phyloP scores from a whole-genome alignment of 2,329 filamentous ascomycete genomes.

The Clonostachys rosea region DNA sequence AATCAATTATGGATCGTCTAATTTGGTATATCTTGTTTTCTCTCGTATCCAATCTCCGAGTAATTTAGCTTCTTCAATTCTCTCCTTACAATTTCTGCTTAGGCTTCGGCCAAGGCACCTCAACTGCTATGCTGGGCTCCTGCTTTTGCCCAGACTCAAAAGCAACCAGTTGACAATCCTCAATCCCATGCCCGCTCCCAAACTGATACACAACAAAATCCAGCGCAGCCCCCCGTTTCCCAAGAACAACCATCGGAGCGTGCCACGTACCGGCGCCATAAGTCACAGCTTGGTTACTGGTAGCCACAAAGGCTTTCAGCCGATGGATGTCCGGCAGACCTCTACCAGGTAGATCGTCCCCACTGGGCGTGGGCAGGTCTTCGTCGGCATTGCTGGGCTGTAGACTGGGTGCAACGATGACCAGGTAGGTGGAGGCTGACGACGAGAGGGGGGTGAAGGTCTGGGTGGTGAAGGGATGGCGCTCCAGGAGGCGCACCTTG shows the following conservation, averaged over 20 bases:
- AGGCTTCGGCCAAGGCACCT: constrained; percentile 13
- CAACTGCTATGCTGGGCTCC: constrained; percentile 32
- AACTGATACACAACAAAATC: constrained; percentile 91
- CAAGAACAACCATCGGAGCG: constrained; percentile 90
- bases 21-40: neutral
- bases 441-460: constrained; percentile 77
- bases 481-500: constrained; percentile 68
- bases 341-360: constrained; percentile 43
- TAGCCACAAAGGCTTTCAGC: constrained; percentile 74
- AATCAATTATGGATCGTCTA: neutral
- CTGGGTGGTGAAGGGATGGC: constrained; percentile 92
- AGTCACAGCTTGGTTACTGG: constrained; percentile 77
- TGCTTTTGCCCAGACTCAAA: constrained; percentile 22
- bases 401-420: constrained; percentile 82
- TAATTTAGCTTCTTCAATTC: constrained; percentile 5
- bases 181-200: constrained; percentile 72
- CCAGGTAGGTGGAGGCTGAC: constrained; percentile 60
- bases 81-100: constrained; percentile 1
- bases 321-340: constrained; percentile 69
- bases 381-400: constrained; percentile 26
- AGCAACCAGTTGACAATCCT: constrained; percentile 83
- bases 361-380: constrained; percentile 15
- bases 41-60: neutral
- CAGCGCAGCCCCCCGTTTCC: constrained; percentile 49
- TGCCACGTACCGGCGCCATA: constrained; percentile 94